Evolutionary conservation across 75 land plant species (phyloP).

Genomic region (Cryptomeria japonica): DNA sequence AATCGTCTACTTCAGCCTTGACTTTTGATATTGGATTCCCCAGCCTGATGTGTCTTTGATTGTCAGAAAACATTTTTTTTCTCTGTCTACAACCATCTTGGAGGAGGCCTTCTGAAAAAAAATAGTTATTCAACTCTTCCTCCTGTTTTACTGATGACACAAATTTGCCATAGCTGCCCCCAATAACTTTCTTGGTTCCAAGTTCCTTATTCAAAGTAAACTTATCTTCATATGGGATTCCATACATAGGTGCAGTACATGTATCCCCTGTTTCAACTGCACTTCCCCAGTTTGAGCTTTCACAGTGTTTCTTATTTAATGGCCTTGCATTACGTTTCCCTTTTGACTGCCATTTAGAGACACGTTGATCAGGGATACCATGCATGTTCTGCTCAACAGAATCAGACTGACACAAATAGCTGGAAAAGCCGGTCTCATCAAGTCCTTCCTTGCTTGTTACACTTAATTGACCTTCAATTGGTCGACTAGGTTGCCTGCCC

Average conservation of each 20-base stretch:
- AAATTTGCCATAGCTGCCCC: neutral
- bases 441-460: slow-evolving; percentile 28
- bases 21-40: neutral
- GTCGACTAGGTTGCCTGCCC: slow-evolving; percentile 25
- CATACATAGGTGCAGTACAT: slow-evolving; percentile 20
- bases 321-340: slow-evolving; percentile 65
- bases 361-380: slow-evolving; percentile 25
- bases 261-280: slow-evolving; percentile 9
- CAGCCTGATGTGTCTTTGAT: neutral
- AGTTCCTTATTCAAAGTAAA: neutral
- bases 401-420: slow-evolving; percentile 16
- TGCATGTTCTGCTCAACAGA: slow-evolving; percentile 20
- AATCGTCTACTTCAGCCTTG: neutral
- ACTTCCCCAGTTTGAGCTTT: slow-evolving; percentile 17
- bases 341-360: slow-evolving; percentile 74
- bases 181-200: slow-evolving; percentile 6
- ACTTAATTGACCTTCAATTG: slow-evolving; percentile 21
- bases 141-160: neutral
- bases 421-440: slow-evolving; percentile 35
- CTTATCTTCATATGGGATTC: slow-evolving; percentile 17
- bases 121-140: neutral
- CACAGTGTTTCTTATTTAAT: slow-evolving; percentile 37
- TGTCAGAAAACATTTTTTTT: neutral
- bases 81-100: slow-evolving; percentile 7
- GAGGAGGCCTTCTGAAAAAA: slow-evolving; percentile 3